phyloP scores from a whole-genome alignment of 768 basidiomycete genomes.

The Lactarius tabidus region DNA sequence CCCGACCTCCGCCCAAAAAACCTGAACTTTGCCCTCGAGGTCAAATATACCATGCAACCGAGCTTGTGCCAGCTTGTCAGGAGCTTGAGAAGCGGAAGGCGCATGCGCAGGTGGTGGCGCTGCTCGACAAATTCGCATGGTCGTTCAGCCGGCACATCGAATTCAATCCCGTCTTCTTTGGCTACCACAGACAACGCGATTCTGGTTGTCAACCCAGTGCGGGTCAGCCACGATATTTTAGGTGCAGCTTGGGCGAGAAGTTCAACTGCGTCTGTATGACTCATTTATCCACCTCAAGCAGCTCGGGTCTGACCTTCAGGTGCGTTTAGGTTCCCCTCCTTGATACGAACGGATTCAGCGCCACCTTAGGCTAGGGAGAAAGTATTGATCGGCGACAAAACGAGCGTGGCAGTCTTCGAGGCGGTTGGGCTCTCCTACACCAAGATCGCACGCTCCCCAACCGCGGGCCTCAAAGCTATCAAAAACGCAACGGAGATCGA shows the following conservation, averaged over 20 bases:
- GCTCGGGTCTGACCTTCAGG: slow-evolving; percentile 37
- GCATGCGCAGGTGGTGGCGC: slow-evolving; percentile 77
- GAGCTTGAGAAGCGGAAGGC: slow-evolving; percentile 58
- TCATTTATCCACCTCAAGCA: slow-evolving; percentile 60
- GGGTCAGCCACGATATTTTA: slow-evolving; percentile 49
- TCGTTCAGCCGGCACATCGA: slow-evolving; percentile 89
- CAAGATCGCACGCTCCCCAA: slow-evolving; percentile 59
- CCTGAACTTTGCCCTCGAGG: slow-evolving; percentile 60
- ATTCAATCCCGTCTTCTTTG: slow-evolving; percentile 91
- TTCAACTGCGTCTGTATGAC: slow-evolving; percentile 67
- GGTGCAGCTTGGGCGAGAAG: slow-evolving; percentile 49
- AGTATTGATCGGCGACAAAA: slow-evolving; percentile 70
- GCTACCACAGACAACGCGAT: slow-evolving; percentile 56
- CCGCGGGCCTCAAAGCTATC: slow-evolving; percentile 75
- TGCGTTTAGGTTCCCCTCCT: background rate
- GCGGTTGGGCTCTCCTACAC: slow-evolving; percentile 73
- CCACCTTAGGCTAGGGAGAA: slow-evolving; percentile 40
- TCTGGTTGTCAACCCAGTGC: slow-evolving; percentile 62
- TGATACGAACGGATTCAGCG: background rate
- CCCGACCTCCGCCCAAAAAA: slow-evolving; percentile 70
- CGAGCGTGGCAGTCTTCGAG: slow-evolving; percentile 77
- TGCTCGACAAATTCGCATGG: slow-evolving; percentile 95
- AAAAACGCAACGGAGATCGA: slow-evolving; percentile 80
- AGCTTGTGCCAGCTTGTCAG: slow-evolving; percentile 64
- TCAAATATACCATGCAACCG: slow-evolving; percentile 63